Percentiles rank a stretch among this genome's conserved stretches.
phyloP scores from a whole-genome alignment of 163 green algal genomes.

The Scenedesmus sp. region DNA sequence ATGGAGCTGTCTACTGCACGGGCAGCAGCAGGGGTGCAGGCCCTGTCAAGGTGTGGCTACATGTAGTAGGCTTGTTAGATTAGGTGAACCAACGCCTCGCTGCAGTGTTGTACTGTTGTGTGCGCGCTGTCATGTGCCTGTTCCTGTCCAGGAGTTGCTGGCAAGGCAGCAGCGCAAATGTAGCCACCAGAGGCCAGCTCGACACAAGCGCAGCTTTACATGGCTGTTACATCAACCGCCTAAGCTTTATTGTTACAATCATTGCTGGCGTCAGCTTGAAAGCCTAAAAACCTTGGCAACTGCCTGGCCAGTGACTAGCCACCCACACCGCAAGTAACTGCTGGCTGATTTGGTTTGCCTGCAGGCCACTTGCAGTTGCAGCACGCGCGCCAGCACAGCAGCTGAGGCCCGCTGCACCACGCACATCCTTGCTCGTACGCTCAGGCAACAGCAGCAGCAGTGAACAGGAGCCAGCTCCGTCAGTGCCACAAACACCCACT shows the following conservation, averaged over 20 bases:
- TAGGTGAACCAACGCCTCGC: background rate
- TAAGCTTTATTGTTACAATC: too few relatives aligned
- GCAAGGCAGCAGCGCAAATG: too few relatives aligned
- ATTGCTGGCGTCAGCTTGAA: too few relatives aligned
- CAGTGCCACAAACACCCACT: background rate
- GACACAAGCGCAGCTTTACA: too few relatives aligned
- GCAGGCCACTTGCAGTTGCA: background rate
- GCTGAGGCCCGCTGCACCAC: background rate
- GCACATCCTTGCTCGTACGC: background rate
- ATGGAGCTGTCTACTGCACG: background rate
- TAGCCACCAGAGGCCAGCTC: too few relatives aligned
- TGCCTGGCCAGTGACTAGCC: background rate
- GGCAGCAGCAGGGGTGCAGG: background rate
- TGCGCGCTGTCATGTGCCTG: background rate
- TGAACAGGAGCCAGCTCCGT: background rate
- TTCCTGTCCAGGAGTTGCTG: too few relatives aligned
- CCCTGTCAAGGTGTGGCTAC: background rate
- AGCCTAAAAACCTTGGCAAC: too few relatives aligned
- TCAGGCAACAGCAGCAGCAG: constrained; percentile 3
- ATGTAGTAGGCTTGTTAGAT: background rate
- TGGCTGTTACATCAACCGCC: too few relatives aligned
- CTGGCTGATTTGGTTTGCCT: background rate
- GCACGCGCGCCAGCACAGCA: background rate
- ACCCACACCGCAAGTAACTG: background rate
- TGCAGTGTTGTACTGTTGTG: background rate